Percentiles rank a stretch among this genome's conserved stretches.
Evolutionary conservation across 2,329 filamentous ascomycete genomes (phyloP).

Genomic region (Botrytis deweyae): DNA sequence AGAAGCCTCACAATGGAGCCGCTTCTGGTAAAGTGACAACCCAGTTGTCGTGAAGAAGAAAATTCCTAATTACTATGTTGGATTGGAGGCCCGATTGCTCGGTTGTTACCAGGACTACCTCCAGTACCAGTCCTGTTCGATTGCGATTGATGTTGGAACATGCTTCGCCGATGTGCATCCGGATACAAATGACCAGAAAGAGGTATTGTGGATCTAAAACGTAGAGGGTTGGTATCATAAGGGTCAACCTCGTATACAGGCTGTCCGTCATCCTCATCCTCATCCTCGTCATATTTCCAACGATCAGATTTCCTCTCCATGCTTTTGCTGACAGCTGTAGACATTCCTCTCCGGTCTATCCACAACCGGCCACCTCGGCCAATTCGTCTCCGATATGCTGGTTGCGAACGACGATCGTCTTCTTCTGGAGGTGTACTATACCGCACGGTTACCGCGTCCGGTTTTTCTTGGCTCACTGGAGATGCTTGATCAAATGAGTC

Average conservation of each 20-base stretch:
- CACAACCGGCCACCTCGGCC: slow-evolving; percentile 82
- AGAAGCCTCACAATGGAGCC: slow-evolving; percentile 21
- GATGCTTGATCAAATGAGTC: slow-evolving; percentile 41
- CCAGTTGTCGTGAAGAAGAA: slow-evolving; percentile 28
- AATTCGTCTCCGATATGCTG: slow-evolving; percentile 78
- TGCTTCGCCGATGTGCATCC: slow-evolving; percentile 31
- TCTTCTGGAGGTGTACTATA: slow-evolving; percentile 37
- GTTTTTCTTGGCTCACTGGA: slow-evolving; percentile 32
- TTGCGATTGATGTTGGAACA: slow-evolving; percentile 22
- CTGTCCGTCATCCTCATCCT: slow-evolving; percentile 77
- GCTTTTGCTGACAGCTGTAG: slow-evolving; percentile 49
- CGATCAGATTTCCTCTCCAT: slow-evolving; percentile 57
- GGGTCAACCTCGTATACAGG: slow-evolving; percentile 75
- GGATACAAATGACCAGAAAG: slow-evolving; percentile 34
- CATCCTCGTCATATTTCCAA: slow-evolving; percentile 87
- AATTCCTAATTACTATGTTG: slow-evolving; percentile 27
- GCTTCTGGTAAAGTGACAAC: slow-evolving; percentile 18
- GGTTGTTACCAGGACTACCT: slow-evolving; percentile 30
- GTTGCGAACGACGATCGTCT: slow-evolving; percentile 41
- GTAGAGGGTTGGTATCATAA: slow-evolving; percentile 58
- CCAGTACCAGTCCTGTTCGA: slow-evolving; percentile 19
- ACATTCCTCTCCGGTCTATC: slow-evolving; percentile 79
- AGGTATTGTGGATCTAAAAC: slow-evolving; percentile 53
- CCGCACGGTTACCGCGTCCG: slow-evolving; percentile 31
- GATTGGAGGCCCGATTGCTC: slow-evolving; percentile 27